Evolutionary conservation across 495 filamentous ascomycete species (phyloP).

Genomic region (Xylaria curta): DNA sequence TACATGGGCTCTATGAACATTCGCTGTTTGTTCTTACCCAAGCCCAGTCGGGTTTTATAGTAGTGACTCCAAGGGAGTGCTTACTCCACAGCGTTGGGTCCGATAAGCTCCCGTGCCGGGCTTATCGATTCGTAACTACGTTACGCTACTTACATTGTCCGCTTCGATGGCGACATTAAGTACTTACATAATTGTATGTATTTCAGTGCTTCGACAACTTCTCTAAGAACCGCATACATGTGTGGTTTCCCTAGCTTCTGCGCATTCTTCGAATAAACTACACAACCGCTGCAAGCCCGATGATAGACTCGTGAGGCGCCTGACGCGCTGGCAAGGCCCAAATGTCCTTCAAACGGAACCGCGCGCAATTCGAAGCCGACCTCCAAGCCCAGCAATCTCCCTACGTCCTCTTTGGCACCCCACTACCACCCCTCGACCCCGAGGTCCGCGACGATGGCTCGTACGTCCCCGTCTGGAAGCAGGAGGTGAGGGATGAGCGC

Average conservation of each 20-base stretch:
- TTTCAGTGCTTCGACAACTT: neutral
- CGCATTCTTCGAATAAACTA: neutral
- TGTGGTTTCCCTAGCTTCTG: neutral
- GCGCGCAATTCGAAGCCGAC: slow-evolving; percentile 79
- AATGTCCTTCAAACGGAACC: slow-evolving; percentile 83
- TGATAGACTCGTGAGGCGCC: slow-evolving; percentile 23
- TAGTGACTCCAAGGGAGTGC: neutral
- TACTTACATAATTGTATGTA: neutral
- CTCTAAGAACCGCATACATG: neutral
- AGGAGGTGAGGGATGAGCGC: slow-evolving; percentile 93
- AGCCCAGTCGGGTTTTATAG: slow-evolving; percentile 10
- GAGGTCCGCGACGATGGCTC: slow-evolving; percentile 89
- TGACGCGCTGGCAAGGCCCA: slow-evolving; percentile 29
- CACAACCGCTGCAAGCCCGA: slow-evolving; percentile 1
- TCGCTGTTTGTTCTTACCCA: neutral
- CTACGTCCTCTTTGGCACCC: slow-evolving; percentile 83
- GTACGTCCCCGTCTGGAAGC: slow-evolving; percentile 94
- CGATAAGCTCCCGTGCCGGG: slow-evolving; percentile 14
- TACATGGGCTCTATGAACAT: neutral
- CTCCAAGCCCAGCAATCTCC: slow-evolving; percentile 74
- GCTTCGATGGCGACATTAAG: neutral
- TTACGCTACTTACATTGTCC: neutral
- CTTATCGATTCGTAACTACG: neutral
- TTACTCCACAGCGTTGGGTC: neutral
- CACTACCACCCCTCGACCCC: slow-evolving; percentile 80